phyloP scores from a whole-genome alignment of 2,329 filamentous ascomycete species.

The Berkeleyomyces basicola region DNA sequence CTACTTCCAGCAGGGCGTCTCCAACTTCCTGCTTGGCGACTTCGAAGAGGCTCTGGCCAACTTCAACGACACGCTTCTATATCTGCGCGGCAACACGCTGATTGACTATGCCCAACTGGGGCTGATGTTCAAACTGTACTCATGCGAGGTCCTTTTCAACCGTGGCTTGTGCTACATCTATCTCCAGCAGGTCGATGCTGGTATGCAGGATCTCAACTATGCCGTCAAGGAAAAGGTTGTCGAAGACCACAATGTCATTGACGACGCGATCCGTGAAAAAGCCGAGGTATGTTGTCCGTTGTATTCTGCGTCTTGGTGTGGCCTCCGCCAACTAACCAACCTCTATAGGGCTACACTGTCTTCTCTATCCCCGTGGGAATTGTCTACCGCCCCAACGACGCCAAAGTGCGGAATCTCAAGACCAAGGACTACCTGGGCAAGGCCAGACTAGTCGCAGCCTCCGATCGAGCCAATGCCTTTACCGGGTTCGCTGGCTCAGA shows the following conservation, averaged over 20 bases:
- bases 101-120: constrained; percentile 97
- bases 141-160: constrained; percentile 96
- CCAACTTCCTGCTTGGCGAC: constrained; percentile 91
- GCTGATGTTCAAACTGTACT: constrained; percentile 89
- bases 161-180: constrained; percentile 95
- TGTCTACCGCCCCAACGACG: constrained; percentile 87
- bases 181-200: constrained; percentile 74
- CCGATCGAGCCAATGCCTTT: constrained; percentile 63
- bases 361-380: constrained; percentile 96
- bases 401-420: constrained; percentile 96
- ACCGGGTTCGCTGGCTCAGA: constrained; percentile 68
- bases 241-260: constrained; percentile 91
- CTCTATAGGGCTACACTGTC: constrained; percentile 72
- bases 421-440: constrained; percentile 96
- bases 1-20: constrained; percentile 96
- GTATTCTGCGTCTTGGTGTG: constrained; percentile 17
- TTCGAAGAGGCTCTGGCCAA: constrained; percentile 95
- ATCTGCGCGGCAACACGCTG: constrained; percentile 86
- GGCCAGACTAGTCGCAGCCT: constrained; percentile 79
- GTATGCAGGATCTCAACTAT: constrained; percentile 78
- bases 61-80: constrained; percentile 94
- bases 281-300: constrained; percentile 49
- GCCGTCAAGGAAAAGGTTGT: constrained; percentile 94
- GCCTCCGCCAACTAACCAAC: background rate
- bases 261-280: constrained; percentile 85